Evolutionary conservation across 2,329 filamentous ascomycete species (phyloP), one percentile per base, ranked within the genome.

Genomic region (Cladosporium sp.): DNA sequence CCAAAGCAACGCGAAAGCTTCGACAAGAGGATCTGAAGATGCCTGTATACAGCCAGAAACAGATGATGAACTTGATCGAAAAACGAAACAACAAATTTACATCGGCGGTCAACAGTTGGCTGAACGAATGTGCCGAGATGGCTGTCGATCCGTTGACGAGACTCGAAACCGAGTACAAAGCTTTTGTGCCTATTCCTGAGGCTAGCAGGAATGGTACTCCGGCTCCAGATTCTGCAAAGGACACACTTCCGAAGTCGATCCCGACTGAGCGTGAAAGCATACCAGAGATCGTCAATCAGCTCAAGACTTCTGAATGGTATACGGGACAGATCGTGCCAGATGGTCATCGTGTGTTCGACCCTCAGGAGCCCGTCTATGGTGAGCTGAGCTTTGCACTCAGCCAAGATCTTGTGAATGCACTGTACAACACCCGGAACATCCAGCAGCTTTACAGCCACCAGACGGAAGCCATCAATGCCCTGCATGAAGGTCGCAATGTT

Each of bases 391-490:
- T 97, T 69, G 78, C 88, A 17, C 81, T 99, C 7, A 96, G 92
- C 55, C 94, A 99, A 71, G 84, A 89, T 63, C 77, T 99, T 51
- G 92, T 99, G n/a, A 96, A 99, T 72, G 93, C 94, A 1, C 75
- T 99, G 0, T 99, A 95, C 76, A 97, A 97, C 66, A 89, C 90
- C 8, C 90, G 88, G 66, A 87, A 87, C 3, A 97, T 99, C 60
- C 90, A 87, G 0, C 83, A 88, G 60, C 83, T 99, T 38, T 99
- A 95, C 69, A 86, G 90, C 0, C 94, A 99, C 72, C 94, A 99
- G 74, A 86, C 92, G 0, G 90, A 96, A 74, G 94, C 94, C 0
- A 90, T 99, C 66, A 99, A 99, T 69, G 85, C 88, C 61, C 78
- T 99, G 1, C 82, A 93, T 58, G 84, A 88, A 3, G 93, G 92